phyloP scores from a whole-genome alignment of 371 early-diverging fungal species.

The Aphelidium insulamus region DNA sequence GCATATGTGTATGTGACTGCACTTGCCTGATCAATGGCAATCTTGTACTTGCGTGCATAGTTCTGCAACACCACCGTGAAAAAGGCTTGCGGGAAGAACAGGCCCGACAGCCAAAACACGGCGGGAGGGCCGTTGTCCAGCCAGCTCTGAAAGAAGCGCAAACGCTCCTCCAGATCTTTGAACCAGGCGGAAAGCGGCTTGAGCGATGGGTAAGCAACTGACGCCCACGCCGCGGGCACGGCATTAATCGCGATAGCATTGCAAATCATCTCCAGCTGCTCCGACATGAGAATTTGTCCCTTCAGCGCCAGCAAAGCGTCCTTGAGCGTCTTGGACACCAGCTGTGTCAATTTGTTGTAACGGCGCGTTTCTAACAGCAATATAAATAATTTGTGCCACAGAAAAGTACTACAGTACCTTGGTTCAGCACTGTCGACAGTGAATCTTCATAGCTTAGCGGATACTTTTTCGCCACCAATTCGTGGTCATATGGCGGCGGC shows the following conservation, averaged over 20 bases:
- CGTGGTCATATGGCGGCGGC: conserved; percentile 19
- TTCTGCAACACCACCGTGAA: conserved; percentile 22
- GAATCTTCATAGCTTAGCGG: conserved; percentile 26
- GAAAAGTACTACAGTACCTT: conserved; percentile 32
- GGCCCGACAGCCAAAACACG: conserved; percentile 29
- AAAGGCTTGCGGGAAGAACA: conserved; percentile 36
- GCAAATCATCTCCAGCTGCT: conserved; percentile 21
- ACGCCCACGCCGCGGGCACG: conserved; percentile 21
- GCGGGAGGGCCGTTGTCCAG: conserved; percentile 21
- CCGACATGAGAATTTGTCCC: conserved; percentile 29
- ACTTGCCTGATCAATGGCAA: conserved; percentile 20
- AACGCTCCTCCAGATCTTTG: conserved; percentile 17
- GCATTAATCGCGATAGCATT: conserved; percentile 23
- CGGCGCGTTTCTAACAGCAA: no score
- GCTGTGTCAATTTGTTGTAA: conserved; percentile 19
- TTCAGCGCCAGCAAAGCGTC: conserved; percentile 23
- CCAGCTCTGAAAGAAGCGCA: conserved; percentile 26
- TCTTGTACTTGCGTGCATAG: conserved; percentile 23
- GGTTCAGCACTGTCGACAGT: conserved; percentile 29
- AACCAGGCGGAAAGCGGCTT: conserved; percentile 25
- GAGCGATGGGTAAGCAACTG: conserved; percentile 30
- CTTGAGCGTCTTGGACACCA: conserved; percentile 17
- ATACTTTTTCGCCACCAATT: conserved; percentile 15
- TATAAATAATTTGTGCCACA: no score
- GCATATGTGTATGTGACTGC: conserved; percentile 20